Base-by-base conservation (phyloP, 2,329 filamentous ascomycete genomes). In the Ustilaginoidea virens region DNA sequence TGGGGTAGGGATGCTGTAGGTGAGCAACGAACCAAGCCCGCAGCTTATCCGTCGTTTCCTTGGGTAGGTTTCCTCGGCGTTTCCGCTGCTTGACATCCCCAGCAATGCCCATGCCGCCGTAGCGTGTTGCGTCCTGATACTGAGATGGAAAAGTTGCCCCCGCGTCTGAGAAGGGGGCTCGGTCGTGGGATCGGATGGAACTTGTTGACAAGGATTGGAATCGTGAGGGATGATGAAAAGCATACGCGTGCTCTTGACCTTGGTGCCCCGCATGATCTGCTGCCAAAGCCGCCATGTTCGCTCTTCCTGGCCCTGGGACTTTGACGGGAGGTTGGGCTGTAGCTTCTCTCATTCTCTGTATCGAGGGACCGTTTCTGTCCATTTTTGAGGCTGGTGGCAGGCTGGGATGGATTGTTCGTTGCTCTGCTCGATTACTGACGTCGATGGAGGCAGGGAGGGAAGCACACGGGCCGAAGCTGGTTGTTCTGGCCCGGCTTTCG, bases 41-140 rank as follows among this genome's bases (percentile, higher is more conserved):
- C 23, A 93, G 61, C 39, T 80, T 75, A 46, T 86, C 80, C 0
- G 83, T 93, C 0, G 82, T 81, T 31, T 85, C 79, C 47, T 92
- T 92, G n/a, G 85, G 85, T 3, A 93, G 61, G 45, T 93, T 93
- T 2, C 85, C 85, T 22, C 85, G 67, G 29, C 83, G 65, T 48
- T 72, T 75, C 18, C 69, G 56, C 39, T 62, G 62, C 47, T 66
- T 69, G 33, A 45, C 55, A 32, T 68, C 64, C 3, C 47, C 53
- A 12, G 46, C 20, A 3, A 27, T 27, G 14, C 55, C 53, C 12
- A 56, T 39, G 4, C 63, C 55, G 11, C 49, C 49, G 14, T 55
- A 54, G 9, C 56, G 53, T 38, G 56, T 49, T 34, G 55, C 58
- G 18, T 66, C 57, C 11, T 52, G 55, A 29, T 57, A 60, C 13